phyloP scores from a whole-genome alignment of 176 grass and related monocot genomes.

The Cymbopogon citratus region DNA sequence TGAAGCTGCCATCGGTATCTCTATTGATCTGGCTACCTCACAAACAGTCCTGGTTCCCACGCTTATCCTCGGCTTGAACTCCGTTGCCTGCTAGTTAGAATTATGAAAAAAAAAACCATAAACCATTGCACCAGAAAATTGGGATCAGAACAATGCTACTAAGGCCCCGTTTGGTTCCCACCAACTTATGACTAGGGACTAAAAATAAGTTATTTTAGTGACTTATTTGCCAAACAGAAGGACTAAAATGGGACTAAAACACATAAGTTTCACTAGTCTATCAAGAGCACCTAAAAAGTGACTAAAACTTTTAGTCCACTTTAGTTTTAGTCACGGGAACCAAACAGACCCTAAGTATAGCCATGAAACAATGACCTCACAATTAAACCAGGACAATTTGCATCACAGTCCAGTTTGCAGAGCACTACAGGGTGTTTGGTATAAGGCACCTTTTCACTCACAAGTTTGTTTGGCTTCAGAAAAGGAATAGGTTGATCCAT shows the following conservation, averaged over 20 bases:
- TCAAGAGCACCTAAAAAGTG: too few relatives aligned
- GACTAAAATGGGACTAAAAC: too few relatives aligned
- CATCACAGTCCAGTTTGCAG: neutral
- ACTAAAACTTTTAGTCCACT: too few relatives aligned
- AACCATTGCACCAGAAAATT: neutral
- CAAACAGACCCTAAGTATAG: too few relatives aligned
- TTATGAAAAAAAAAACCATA: neutral
- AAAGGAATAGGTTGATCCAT: neutral
- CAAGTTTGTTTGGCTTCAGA: neutral
- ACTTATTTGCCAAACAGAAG: too few relatives aligned
- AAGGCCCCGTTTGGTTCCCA: too few relatives aligned
- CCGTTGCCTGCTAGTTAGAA: constrained; percentile 7
- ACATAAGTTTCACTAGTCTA: too few relatives aligned
- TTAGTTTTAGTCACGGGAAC: too few relatives aligned
- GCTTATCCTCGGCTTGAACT: constrained; percentile 15
- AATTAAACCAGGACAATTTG: neutral
- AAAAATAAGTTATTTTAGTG: too few relatives aligned
- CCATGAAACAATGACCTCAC: neutral
- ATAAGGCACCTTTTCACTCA: neutral
- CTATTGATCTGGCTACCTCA: neutral
- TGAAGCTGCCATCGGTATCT: neutral
- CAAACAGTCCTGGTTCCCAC: neutral
- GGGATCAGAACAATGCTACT: neutral
- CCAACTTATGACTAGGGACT: too few relatives aligned
- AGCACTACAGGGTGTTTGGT: neutral